These are phyloP conservation scores for Grosmannia huntii DNA, from an alignment of 2,329 filamentous ascomycete genomes.

Conservation along the genomic window DNA sequence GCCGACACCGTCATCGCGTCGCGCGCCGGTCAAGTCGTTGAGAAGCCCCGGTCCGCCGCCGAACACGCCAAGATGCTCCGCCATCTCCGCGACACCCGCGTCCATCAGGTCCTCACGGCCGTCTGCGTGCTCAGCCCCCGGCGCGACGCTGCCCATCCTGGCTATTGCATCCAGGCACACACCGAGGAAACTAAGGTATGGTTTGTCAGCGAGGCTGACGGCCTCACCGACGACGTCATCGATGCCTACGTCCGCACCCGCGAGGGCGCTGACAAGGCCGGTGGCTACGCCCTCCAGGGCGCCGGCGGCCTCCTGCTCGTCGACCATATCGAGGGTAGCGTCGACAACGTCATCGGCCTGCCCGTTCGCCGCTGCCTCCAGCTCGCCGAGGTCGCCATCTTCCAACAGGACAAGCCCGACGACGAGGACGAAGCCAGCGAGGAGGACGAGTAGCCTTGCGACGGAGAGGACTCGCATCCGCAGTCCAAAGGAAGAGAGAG, in stretches of 20 bases:
- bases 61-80: conserved; percentile 79
- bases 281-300: conserved; percentile 89
- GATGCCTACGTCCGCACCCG: conserved; percentile 67
- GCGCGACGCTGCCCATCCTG: conserved; percentile 67
- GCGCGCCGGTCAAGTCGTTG: conserved; percentile 62
- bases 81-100: conserved; percentile 60
- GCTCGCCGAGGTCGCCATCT: conserved; percentile 79
- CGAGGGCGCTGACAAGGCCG: conserved; percentile 92
- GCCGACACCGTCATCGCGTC: conserved; percentile 86
- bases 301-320: conserved; percentile 75
- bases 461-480: background rate
- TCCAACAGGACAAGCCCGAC: conserved; percentile 56
- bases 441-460: conserved; percentile 19
- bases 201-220: conserved; percentile 55
- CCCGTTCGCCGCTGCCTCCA: conserved; percentile 67
- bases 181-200: conserved; percentile 88
- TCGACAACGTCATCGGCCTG: conserved; percentile 89
- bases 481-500: background rate
- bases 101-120: conserved; percentile 77
- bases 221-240: conserved; percentile 65
- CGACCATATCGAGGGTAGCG: conserved; percentile 76
- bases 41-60: conserved; percentile 75
- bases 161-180: conserved; percentile 68
- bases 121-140: conserved; percentile 75
- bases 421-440: conserved; percentile 31